Evolutionary conservation across 2,329 filamentous ascomycete species (phyloP).

Genomic region (Colletotrichum sp.): DNA sequence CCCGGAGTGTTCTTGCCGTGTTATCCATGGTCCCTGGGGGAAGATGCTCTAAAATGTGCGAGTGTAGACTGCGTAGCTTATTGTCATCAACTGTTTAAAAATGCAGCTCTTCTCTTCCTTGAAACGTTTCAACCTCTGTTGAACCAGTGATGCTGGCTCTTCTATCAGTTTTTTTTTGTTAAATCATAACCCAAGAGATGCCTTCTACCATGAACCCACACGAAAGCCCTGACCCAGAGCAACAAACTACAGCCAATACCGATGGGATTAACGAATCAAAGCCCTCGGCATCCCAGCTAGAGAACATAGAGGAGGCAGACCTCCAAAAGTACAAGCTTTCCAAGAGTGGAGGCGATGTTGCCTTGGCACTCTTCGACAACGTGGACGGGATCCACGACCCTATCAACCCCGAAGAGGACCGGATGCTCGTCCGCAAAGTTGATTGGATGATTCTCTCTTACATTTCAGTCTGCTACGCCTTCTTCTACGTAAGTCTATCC

Average conservation of each 20-base stretch:
- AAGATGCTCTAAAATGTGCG: neutral
- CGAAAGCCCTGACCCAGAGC: neutral
- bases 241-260: neutral
- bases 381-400: neutral
- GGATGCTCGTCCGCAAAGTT: neutral
- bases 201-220: neutral
- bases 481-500: neutral
- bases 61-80: accelerated
- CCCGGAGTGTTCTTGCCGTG: neutral
- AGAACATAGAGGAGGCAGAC: neutral
- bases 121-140: neutral
- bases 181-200: neutral
- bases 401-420: neutral
- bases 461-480: neutral
- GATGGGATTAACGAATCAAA: neutral
- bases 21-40: neutral
- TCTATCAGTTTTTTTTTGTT: neutral
- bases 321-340: neutral
- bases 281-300: neutral
- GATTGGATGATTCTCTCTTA: neutral
- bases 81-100: neutral
- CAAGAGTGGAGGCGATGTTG: neutral
- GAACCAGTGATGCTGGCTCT: neutral
- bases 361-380: neutral
- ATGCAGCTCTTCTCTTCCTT: neutral